Base-by-base conservation (phyloP, 2,329 filamentous ascomycete species). In the Cladosporium sp. region DNA sequence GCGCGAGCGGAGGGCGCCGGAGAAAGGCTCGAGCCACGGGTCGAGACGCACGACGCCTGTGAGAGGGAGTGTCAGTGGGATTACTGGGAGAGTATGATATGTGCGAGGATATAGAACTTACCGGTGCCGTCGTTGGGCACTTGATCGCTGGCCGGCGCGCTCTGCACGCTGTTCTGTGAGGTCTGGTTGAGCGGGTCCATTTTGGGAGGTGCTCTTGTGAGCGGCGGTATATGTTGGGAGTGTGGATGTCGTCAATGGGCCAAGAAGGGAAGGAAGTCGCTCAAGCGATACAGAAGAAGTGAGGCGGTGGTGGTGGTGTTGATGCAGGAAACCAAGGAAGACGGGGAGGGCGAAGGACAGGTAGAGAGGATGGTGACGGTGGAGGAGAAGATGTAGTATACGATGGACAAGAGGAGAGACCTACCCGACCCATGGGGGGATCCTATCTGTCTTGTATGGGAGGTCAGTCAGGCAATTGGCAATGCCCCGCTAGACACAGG, bases 1-100 rank as follows among this genome's bases (percentile, higher is more conserved):
- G 64, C 93, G 83, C 53, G 82, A 79, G 68, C 82, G 84, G 56
- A 98, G 76, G 27, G 84, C 75, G 49, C 85, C 88, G 62, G 83
- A 80, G 76, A 94, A 96, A 4, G 93, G 92, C 46, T 82, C 80
- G 48, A 98, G 82, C 81, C 85, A 97, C 39, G 91, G 89, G 66
- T 98, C 93, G 52, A 97, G 78, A 67, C 87, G 74, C 57, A 94
- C 71, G 46, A 96, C 90, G 60, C 92, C 93, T 95, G 65, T 4
- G 33, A 42, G 4, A 9, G 20, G 46, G 3, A 12, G 22, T 38
- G 49, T 64, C 50, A 63, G 62, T 45, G 20, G 8, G n/a, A 2
- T n/a, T 18, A 16, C 7, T 15, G 32, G 27, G 7, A 29, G 7
- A 22, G 11, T 22, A 12, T 22, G 16, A 3, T 9, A 18, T 15